These are phyloP conservation scores for Claviceps africana DNA, from an alignment of 2,329 filamentous ascomycete genomes.

Conservation along the genomic window DNA sequence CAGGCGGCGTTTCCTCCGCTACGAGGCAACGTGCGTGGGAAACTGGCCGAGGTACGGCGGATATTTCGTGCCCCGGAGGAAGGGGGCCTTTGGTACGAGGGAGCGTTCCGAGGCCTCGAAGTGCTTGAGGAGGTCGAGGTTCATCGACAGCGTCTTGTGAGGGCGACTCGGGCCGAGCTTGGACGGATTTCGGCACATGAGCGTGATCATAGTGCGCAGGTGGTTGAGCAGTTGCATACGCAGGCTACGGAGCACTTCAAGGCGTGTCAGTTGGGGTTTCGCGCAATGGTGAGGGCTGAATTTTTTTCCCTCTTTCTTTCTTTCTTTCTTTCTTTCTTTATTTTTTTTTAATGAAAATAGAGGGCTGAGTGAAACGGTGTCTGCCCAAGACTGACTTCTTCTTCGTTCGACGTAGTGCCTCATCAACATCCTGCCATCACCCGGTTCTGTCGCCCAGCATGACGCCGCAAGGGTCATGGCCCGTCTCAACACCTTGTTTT, in stretches of 20 bases:
- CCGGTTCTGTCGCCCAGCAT: constrained; percentile 4
- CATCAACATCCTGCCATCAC: constrained; percentile 1
- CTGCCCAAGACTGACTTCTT: not conserved
- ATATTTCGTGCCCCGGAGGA: constrained; percentile 16
- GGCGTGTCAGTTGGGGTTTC: constrained; percentile 19
- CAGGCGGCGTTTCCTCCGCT: not conserved
- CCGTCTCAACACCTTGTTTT: constrained; percentile 22
- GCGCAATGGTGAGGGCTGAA: constrained; percentile 16
- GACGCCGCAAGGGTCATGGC: constrained; percentile 17
- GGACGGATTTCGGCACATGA: constrained; percentile 6
- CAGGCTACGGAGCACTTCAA: constrained; percentile 16
- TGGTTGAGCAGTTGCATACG: constrained; percentile 18
- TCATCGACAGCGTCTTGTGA: constrained; percentile 17
- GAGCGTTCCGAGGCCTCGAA: constrained; percentile 18
- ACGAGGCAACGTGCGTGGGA: constrained; percentile 14
- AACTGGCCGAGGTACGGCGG: constrained; percentile 11
- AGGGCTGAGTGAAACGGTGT: not conserved
- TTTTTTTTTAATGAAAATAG: too few species aligned
- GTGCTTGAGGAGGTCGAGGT: constrained; percentile 20
- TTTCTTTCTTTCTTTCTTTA: too few species aligned
- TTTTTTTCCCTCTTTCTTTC: not conserved
- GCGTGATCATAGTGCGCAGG: constrained; percentile 6
- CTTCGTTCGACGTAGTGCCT: not conserved
- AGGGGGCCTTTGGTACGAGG: constrained; percentile 14
- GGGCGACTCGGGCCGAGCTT: constrained; percentile 10